Conservation (phyloP, 2,329 filamentous ascomycete genomes). For the Colletotrichum simmondsii region DNA sequence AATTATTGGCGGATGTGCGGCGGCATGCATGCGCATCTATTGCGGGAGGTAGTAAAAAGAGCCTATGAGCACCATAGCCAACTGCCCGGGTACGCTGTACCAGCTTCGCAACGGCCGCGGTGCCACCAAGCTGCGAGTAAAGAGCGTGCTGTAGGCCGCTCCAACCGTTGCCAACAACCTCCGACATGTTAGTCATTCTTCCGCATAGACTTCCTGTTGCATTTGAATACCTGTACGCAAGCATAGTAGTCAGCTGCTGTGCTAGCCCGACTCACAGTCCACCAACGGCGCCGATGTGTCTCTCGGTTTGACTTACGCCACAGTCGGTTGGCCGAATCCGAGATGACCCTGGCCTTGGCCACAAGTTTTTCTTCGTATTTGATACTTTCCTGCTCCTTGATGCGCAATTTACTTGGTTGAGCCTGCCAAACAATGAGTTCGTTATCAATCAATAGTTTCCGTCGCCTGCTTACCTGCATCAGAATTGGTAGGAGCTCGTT, state of each 20-base stretch:
- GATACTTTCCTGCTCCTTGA: conserved; percentile 66
- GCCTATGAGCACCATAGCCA: conserved; percentile 33
- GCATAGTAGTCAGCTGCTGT: conserved; percentile 32
- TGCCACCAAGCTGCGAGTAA: conserved; percentile 3
- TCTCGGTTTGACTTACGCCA: conserved; percentile 65
- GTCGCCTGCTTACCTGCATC: conserved; percentile 66
- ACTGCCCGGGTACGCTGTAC: conserved; percentile 32
- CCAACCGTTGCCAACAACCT: conserved; percentile 4
- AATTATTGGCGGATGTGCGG: conserved; percentile 33
- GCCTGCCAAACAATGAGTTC: conserved; percentile 55
- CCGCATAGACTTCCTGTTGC: conserved; percentile 60
- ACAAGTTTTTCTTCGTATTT: conserved; percentile 73
- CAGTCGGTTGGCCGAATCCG: conserved; percentile 74
- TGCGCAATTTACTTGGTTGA: conserved; percentile 72
- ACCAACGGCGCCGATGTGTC: not conserved
- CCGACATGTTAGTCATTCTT: conserved; percentile 40
- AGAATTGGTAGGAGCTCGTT: conserved; percentile 77
- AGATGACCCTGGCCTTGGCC: conserved; percentile 75
- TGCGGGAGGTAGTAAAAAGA: conserved; percentile 28
- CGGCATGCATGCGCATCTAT: conserved; percentile 32
- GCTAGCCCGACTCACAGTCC: conserved; percentile 1
- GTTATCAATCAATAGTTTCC: conserved; percentile 1
- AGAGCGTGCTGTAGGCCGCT: conserved; percentile 12
- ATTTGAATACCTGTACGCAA: conserved; percentile 57
- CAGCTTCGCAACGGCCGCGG: conserved; percentile 12